Evolutionary conservation across 805 yeast species (phyloP).

Genomic region (Wickerhamomyces tratensis): DNA sequence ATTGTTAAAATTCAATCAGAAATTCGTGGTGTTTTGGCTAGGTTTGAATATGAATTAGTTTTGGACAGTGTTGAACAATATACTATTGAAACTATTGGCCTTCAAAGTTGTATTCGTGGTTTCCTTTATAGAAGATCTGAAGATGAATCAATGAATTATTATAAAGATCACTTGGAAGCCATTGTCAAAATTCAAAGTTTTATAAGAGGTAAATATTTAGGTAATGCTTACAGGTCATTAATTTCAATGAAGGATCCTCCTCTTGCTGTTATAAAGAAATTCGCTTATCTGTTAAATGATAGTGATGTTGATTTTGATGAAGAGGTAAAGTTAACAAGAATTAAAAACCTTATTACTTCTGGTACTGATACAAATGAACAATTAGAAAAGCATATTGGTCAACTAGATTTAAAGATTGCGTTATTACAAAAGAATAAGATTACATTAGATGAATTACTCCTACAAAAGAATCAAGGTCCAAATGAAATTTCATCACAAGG

Average conservation of each 20-base stretch:
- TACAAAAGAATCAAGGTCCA: conserved; percentile 26
- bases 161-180: conserved; percentile 41
- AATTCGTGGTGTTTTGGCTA: conserved; percentile 51
- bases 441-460: conserved; percentile 57
- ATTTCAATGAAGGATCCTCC: conserved; percentile 70
- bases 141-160: conserved; percentile 31
- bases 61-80: conserved; percentile 43
- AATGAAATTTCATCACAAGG: conserved; percentile 1
- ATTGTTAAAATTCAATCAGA: conserved; percentile 43
- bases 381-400: conserved; percentile 65
- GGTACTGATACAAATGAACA: conserved; percentile 63
- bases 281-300: conserved; percentile 66
- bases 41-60: conserved; percentile 46
- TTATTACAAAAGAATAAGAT: conserved; percentile 72
- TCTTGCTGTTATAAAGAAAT: conserved; percentile 62
- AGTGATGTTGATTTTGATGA: conserved; percentile 66
- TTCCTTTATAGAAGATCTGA: conserved; percentile 26
- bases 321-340: conserved; percentile 57
- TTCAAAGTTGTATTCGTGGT: conserved; percentile 55
- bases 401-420: conserved; percentile 69
- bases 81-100: conserved; percentile 24
- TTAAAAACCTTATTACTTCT: conserved; percentile 59
- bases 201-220: conserved; percentile 58
- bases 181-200: conserved; percentile 68
- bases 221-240: conserved; percentile 64